Evolutionary conservation across 108 stramenopile species (phyloP).

Genomic region (Hondaea fermentalgiana): DNA sequence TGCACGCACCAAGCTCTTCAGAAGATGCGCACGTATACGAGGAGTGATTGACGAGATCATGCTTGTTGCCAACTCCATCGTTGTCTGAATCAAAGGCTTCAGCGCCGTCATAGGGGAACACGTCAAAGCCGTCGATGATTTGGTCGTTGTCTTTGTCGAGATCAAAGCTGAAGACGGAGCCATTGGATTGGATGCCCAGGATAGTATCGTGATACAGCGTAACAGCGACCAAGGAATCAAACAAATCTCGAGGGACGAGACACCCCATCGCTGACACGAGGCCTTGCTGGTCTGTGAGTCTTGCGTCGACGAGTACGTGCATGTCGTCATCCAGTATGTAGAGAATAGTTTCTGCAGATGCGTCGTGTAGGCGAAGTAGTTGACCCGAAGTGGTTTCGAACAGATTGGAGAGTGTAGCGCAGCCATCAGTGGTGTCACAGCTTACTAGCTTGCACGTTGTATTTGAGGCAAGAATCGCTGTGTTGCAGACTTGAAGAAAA

Average conservation of each 20-base stretch:
- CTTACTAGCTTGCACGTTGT: not conserved
- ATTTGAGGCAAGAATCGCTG: not conserved
- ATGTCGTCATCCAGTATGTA: not conserved
- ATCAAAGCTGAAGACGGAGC: not conserved
- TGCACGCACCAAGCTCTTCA: not conserved
- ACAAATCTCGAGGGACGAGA: too few species aligned
- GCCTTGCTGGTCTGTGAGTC: not conserved
- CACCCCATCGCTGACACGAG: too few species aligned
- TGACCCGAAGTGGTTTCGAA: not conserved
- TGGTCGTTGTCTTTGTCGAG: not conserved
- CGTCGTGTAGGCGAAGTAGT: not conserved
- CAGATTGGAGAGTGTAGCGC: not conserved
- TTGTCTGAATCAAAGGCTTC: not conserved
- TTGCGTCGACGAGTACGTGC: not conserved
- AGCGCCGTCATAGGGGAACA: not conserved
- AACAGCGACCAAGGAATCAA: not conserved
- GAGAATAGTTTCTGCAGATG: not conserved
- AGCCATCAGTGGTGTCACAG: not conserved
- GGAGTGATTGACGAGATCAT: not conserved
- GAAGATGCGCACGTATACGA: not conserved
- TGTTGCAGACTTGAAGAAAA: not conserved
- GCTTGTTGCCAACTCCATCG: not conserved
- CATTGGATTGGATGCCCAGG: not conserved
- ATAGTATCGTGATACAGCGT: not conserved
- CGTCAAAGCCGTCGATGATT: not conserved